phyloP scores from a whole-genome alignment of 1,139 yeast genomes.

The Meyerozyma carpophila region DNA sequence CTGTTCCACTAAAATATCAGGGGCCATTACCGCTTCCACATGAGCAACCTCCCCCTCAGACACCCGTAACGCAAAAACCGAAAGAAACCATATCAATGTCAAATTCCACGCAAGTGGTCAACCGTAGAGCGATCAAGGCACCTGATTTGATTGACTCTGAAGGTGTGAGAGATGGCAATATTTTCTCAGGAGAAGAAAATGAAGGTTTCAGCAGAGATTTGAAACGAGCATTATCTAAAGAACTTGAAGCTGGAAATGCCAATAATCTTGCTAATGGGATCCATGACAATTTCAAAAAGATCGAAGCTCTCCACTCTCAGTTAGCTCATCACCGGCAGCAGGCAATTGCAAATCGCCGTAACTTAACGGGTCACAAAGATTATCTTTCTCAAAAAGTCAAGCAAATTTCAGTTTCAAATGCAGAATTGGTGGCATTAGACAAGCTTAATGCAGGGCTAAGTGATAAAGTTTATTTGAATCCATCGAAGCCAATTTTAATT shows the following conservation, averaged over 20 bases:
- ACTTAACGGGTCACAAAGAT: slow-evolving; percentile 26
- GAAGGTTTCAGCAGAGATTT: not conserved
- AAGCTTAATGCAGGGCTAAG: slow-evolving; percentile 17
- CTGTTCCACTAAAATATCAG: slow-evolving; percentile 27
- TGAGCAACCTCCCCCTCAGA: slow-evolving; percentile 2
- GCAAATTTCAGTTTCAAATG: slow-evolving; percentile 21
- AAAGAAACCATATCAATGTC: too few species aligned
- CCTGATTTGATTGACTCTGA: slow-evolving; percentile 15
- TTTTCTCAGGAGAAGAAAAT: not conserved
- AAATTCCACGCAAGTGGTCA: not conserved
- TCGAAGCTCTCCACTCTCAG: slow-evolving; percentile 28
- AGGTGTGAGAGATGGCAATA: not conserved
- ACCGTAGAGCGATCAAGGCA: not conserved
- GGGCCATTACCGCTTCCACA: slow-evolving; percentile 31
- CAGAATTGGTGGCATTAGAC: slow-evolving; percentile 19
- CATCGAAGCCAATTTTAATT: slow-evolving; percentile 14
- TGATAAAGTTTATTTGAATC: slow-evolving; percentile 15
- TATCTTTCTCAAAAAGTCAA: slow-evolving; percentile 28
- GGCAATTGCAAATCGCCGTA: slow-evolving; percentile 32
- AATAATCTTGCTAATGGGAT: slow-evolving; percentile 5
- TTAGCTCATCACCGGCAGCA: slow-evolving; percentile 32
- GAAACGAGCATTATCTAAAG: not conserved
- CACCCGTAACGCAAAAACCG: not conserved
- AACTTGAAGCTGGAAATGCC: not conserved
- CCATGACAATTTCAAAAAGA: slow-evolving; percentile 14